A percentile compares a stretch with the other conserved stretches of the same genome.
Conservation (phyloP, 2,329 filamentous ascomycete genomes). For the Colletotrichum brevisporum region DNA sequence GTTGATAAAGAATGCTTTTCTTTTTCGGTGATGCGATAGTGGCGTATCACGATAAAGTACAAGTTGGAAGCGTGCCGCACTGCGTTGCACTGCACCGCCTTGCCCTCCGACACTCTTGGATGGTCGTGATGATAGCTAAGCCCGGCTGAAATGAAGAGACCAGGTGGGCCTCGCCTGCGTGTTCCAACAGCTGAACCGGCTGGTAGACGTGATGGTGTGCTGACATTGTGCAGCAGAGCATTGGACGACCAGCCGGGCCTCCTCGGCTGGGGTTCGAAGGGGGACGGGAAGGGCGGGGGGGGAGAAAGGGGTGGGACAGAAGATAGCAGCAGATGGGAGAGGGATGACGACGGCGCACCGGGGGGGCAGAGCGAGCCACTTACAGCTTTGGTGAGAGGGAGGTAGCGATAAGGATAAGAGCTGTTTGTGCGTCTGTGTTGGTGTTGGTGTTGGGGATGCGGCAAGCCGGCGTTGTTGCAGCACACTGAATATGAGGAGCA, state of each 20-base stretch:
- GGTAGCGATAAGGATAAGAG: slow-evolving; percentile 24
- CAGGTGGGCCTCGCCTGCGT: slow-evolving; percentile 16
- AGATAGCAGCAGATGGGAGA: not conserved
- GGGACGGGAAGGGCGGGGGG: not conserved
- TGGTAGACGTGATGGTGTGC: slow-evolving; percentile 28
- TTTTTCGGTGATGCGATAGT: slow-evolving; percentile 23
- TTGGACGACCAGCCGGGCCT: slow-evolving; percentile 27
- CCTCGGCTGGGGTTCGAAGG: slow-evolving; percentile 1
- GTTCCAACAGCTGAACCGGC: slow-evolving; percentile 15
- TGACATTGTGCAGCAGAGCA: slow-evolving; percentile 32
- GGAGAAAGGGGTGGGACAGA: slow-evolving; percentile 6
- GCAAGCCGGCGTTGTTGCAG: slow-evolving; percentile 30
- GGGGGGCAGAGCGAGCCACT: slow-evolving; percentile 15
- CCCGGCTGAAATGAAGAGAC: slow-evolving; percentile 4
- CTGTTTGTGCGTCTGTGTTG: not conserved
- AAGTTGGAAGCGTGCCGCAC: slow-evolving; percentile 22
- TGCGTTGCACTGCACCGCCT: not conserved
- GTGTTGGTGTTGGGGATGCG: not conserved
- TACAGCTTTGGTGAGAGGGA: slow-evolving; percentile 27
- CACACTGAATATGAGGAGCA: slow-evolving; percentile 23
- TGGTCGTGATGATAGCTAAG: slow-evolving; percentile 26
- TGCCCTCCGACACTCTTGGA: slow-evolving; percentile 13
- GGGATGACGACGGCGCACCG: slow-evolving; percentile 24
- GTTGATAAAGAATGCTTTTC: slow-evolving; percentile 3
- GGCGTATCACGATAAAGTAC: slow-evolving; percentile 30